Base-by-base conservation (phyloP, 345 rosid species). In the Clausena lansium region DNA sequence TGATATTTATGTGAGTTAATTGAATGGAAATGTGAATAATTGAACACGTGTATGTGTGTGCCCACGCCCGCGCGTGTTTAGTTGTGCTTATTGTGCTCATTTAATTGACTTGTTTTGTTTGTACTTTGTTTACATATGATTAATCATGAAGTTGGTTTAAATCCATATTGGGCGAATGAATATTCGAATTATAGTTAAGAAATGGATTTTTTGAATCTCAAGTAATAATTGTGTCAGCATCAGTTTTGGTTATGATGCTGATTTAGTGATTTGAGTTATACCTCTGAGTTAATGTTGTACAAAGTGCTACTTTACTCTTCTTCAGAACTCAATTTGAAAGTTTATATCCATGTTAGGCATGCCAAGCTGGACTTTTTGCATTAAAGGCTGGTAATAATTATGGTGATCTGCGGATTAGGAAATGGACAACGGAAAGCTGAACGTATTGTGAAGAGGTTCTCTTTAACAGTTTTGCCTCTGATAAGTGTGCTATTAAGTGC, bases 1-100 rank as follows among this genome's bases (percentile, higher is more conserved):
- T 84, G 97, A 96, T 91, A 96, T 96, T 69, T 96, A 96, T 76
- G 99, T 96, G 74, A 92, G 94, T 88, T 58, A 15, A 33, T 70
- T 76, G 70, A 36, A 28, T 66, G 77, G 2, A 9, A 19, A 74
- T 63, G 28, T 36, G 17, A n/a, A 17, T 25, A 22, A 3, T 63
- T 74, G 36, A 9, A 24, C 27, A 19, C 61, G 35, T 50, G 6
- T 11, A 30, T 4, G 0, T 62, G 19, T 4, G 50, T 45, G 50
- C 50, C 50, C 4, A 17, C 4, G 50, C 50, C 50, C 13, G 50
- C 17, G 0, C 5, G 17, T 45, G 50, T 11, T 45, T 45, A 45
- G 50, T 45, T 11, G 15, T 45, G 50, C 50, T 45, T 3, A 3
- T 6, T 36, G 1, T 7, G 39, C 39, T 36, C 59, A 20, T 22